Conservation (phyloP, 257 asterid species). For the Agastache rugosa region DNA sequence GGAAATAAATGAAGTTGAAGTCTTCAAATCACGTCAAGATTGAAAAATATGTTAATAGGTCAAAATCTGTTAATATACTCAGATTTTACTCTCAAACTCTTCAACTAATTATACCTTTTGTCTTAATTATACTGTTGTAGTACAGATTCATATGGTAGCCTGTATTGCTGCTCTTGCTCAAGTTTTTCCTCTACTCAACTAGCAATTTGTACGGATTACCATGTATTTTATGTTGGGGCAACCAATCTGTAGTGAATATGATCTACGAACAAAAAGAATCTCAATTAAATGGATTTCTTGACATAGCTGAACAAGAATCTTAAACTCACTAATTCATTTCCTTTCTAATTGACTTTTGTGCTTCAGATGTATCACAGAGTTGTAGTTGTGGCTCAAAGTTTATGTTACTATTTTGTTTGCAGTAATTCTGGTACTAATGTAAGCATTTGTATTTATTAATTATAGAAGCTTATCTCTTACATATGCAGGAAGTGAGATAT, state of each 20-base stretch:
- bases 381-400: constrained; percentile 9
- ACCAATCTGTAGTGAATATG: background rate
- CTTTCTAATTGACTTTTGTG: background rate
- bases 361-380: constrained; percentile 10
- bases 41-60: background rate
- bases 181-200: background rate
- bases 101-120: background rate
- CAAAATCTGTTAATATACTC: background rate
- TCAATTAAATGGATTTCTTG: too few relatives aligned
- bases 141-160: background rate
- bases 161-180: constrained; percentile 9
- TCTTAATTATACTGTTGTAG: background rate
- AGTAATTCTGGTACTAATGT: constrained; percentile 18
- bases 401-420: constrained; percentile 11
- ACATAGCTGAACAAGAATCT: background rate
- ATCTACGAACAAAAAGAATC: background rate
- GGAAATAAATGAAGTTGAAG: constrained; percentile 9
- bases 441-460: background rate
- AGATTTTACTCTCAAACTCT: background rate
- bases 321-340: constrained; percentile 3
- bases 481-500: constrained; percentile 88
- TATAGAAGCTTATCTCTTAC: constrained; percentile 8
- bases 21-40: background rate
- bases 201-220: background rate
- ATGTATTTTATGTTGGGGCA: constrained; percentile 11